phyloP scores from a whole-genome alignment of 2,329 filamentous ascomycete genomes.

The Chalara sp. region DNA sequence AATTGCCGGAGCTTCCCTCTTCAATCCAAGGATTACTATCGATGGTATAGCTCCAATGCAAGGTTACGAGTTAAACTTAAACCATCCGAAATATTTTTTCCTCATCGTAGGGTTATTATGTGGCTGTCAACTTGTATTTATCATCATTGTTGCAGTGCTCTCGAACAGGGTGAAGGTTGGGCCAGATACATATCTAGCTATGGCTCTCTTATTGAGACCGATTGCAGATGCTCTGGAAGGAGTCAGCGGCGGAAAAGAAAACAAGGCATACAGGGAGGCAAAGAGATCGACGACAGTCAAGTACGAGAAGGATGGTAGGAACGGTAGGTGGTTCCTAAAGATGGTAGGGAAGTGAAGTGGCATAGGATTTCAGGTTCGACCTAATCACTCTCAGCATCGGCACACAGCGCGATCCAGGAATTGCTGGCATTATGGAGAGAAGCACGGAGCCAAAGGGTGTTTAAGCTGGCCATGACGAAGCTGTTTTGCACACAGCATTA shows the following conservation, averaged over 20 bases:
- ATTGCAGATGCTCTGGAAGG: slow-evolving; percentile 23
- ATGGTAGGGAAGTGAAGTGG: slow-evolving; percentile 4
- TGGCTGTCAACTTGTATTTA: slow-evolving; percentile 17
- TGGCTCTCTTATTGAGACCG: slow-evolving; percentile 20
- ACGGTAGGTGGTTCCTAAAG: slow-evolving; percentile 18
- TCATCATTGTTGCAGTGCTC: slow-evolving; percentile 17
- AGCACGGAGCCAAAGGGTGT: too few species aligned
- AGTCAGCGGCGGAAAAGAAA: slow-evolving; percentile 14
- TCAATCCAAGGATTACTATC: slow-evolving; percentile 11
- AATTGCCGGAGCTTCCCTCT: slow-evolving; percentile 16
- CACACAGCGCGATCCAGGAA: too few species aligned
- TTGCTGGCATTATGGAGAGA: too few species aligned
- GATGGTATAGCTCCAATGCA: slow-evolving; percentile 10
- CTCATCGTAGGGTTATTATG: slow-evolving; percentile 26
- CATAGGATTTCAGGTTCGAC: too few species aligned
- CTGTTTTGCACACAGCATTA: too few species aligned
- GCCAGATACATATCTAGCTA: slow-evolving; percentile 18
- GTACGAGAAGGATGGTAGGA: slow-evolving; percentile 17
- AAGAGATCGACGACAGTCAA: slow-evolving; percentile 16
- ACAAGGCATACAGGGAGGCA: slow-evolving; percentile 16
- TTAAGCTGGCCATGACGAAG: too few species aligned
- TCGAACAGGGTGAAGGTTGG: slow-evolving; percentile 22
- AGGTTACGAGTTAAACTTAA: slow-evolving; percentile 26
- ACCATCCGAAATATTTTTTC: slow-evolving; percentile 39
- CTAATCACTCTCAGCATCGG: too few species aligned